Evolutionary conservation across 2,329 filamentous ascomycete species (phyloP), one percentile per base, ranked within the genome.

Genomic region (Pseudogymnoascus sp.): DNA sequence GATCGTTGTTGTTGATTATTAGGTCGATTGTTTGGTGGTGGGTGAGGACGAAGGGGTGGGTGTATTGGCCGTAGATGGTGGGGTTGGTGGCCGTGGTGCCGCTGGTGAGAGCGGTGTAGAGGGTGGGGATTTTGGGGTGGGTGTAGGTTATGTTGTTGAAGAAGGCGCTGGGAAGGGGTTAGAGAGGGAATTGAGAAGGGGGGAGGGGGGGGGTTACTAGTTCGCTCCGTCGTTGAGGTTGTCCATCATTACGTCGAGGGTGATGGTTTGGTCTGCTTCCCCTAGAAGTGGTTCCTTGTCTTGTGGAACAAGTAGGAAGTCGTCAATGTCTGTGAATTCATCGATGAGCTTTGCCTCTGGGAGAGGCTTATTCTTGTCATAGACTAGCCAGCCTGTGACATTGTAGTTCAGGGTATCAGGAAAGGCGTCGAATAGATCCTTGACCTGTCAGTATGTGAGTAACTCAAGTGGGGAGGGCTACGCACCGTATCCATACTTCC

Each of bases 1-100:
- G 69, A 69, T 93, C 89, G 60, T 83, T 77, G 71, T 92, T 93
- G 78, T 92, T 92, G 12, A 93, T 77, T n/a, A 91, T 75, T 61
- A 93, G 83, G 69, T 93, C 85, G 33, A 92, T 82, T 21, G 90
- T 78, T 64, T 87, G 77, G 65, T 83, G 83, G 63, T 86, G 81
- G n/a, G 84, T 77, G 6, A 95, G 80, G 2, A 96, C 80, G 68
- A 91, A 82, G 1, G 85, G 75, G 68, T 90, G 81, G 0, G 87
- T 85, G 72, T 83, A 83, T 16, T 79, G 77, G 31, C 89, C 88
- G 70, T 92, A 92, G 4, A 91, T 76, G 1, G 72, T 66, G 0
- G 85, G 77, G 65, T 90, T 79, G 1, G 78, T 78, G 12, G 84
- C 82, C 16, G 80, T 65, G 2, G 75, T 70, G 0, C 79, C 80